A percentile compares a stretch with the other conserved stretches of the same genome.
phyloP scores from a whole-genome alignment of 2,329 filamentous ascomycete genomes.

The Botrytis hyacinthi region DNA sequence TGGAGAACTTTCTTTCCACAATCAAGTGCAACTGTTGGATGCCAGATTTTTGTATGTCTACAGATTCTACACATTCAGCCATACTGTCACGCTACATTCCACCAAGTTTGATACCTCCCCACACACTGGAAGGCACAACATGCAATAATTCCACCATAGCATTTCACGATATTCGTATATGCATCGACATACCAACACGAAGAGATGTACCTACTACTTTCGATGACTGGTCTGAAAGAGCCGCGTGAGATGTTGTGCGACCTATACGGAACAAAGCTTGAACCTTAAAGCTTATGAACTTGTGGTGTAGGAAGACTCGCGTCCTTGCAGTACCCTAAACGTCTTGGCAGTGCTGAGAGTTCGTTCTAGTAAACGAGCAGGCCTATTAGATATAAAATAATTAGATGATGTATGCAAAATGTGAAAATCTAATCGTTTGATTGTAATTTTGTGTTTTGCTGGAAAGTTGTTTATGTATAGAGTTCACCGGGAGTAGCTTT shows the following conservation, averaged over 20 bases:
- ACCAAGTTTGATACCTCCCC: neutral
- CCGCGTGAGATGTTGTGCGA: neutral
- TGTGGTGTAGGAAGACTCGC: neutral
- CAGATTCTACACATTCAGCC: too few relatives aligned
- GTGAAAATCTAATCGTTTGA: neutral
- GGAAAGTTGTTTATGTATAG: neutral
- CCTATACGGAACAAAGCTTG: neutral
- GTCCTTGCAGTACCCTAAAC: slow-evolving; percentile 19
- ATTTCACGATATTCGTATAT: neutral
- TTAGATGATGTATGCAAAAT: neutral
- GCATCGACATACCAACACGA: neutral
- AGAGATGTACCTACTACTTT: neutral
- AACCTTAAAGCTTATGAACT: neutral
- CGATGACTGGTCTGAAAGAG: neutral
- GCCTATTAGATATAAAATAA: neutral
- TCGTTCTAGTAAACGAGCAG: neutral
- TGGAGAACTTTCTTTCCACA: neutral
- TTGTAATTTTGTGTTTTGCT: neutral
- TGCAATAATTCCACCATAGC: neutral
- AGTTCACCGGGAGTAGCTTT: neutral
- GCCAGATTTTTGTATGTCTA: neutral
- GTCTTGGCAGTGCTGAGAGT: slow-evolving; percentile 14
- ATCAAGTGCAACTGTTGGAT: neutral
- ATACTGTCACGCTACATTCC: neutral
- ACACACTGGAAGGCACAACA: neutral